These are phyloP conservation scores for Ophiostoma sp. DNA, from an alignment of 2,329 filamentous ascomycete genomes.

Conservation along the genomic window DNA sequence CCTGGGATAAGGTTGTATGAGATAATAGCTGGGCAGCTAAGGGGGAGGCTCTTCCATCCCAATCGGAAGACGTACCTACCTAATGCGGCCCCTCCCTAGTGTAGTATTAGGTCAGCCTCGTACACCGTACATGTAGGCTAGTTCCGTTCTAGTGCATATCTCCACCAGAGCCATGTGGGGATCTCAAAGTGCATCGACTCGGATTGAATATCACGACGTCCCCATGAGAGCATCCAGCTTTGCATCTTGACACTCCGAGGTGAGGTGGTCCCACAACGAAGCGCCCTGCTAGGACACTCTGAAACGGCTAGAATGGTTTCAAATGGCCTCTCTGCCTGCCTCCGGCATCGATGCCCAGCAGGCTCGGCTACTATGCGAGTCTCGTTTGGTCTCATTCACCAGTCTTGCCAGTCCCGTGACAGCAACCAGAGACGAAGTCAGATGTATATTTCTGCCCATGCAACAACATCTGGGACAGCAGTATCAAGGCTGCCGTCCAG, in stretches of 20 bases:
- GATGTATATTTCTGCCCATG: background rate
- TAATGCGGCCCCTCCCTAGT: background rate
- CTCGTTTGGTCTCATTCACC: background rate
- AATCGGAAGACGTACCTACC: background rate
- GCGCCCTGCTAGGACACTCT: background rate
- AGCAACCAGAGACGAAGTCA: background rate
- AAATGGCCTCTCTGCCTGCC: background rate
- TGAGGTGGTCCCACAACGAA: background rate
- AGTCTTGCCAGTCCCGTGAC: background rate
- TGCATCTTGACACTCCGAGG: background rate
- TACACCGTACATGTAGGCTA: background rate
- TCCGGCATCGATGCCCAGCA: background rate
- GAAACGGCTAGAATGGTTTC: background rate
- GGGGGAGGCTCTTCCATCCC: background rate
- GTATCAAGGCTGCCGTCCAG: background rate
- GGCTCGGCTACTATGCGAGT: background rate
- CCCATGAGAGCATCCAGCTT: background rate
- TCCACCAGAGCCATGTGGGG: too few species aligned
- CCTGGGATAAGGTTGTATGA: background rate
- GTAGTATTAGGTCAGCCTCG: slow-evolving; percentile 2
- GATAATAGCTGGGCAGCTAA: background rate
- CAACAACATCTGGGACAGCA: background rate
- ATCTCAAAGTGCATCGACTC: too few species aligned
- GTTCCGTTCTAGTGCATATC: too few species aligned
- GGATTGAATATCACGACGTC: background rate